phyloP scores from a whole-genome alignment of 2,329 filamentous ascomycete genomes.

The Aspergillus cejpii region DNA sequence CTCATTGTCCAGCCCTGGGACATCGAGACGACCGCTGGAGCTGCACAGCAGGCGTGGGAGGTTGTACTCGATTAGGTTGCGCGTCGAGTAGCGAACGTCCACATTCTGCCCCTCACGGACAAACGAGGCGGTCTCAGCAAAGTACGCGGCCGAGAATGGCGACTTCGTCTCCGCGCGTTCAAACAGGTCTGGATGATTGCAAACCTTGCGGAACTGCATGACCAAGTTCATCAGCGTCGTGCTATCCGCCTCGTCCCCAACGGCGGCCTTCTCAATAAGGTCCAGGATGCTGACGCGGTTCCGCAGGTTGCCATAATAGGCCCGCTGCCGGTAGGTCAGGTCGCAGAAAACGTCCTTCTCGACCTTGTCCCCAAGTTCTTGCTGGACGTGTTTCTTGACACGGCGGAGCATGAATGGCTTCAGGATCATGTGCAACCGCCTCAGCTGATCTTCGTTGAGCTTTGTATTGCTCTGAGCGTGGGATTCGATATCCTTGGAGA shows the following conservation, averaged over 20 bases:
- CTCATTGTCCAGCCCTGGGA: conserved; percentile 65
- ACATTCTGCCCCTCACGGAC: conserved; percentile 78
- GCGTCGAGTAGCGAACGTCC: conserved; percentile 76
- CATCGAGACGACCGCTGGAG: conserved; percentile 68
- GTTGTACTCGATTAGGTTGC: conserved; percentile 76
- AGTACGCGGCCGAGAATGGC: conserved; percentile 74
- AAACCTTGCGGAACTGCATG: conserved; percentile 99
- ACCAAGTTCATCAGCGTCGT: conserved; percentile 98
- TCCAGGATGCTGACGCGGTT: conserved; percentile 99
- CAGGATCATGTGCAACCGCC: conserved; percentile 95
- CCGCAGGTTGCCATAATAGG: conserved; percentile 83
- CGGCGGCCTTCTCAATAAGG: conserved; percentile 90
- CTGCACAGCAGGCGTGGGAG: conserved; percentile 76
- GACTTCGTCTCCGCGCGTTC: conserved; percentile 88
- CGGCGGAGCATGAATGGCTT: conserved; percentile 99
- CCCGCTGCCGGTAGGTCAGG: conserved; percentile 89
- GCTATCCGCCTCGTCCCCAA: conserved; percentile 89
- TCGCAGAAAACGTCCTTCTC: conserved; percentile 95
- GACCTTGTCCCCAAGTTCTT: conserved; percentile 97
- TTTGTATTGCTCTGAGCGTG: conserved; percentile 99
- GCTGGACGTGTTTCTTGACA: conserved; percentile 99
- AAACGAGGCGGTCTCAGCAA: conserved; percentile 93
- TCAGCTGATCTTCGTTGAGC: conserved; percentile 94
- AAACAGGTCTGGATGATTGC: conserved; percentile 95
- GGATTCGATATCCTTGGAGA: conserved; percentile 70